Base-by-base conservation (phyloP, 1,284 basidiomycete genomes). In the Sparassis latifolia region DNA sequence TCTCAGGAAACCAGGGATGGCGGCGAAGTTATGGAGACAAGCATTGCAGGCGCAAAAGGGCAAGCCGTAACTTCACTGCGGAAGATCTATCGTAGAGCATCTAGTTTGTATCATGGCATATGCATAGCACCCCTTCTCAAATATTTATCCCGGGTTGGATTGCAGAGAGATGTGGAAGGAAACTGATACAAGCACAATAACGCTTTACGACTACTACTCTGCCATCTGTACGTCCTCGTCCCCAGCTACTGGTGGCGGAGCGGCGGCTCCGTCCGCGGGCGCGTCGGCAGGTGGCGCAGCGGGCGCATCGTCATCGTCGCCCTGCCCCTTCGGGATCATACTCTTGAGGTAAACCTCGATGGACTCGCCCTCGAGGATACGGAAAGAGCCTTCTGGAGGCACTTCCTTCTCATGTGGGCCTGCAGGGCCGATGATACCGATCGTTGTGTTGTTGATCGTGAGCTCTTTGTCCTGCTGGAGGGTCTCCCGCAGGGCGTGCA, bases 401-500 rank as follows among this genome's bases (percentile, higher is more conserved):
- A 76, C 72, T 35, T 64, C 68, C 37, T 66, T 75, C 69, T 92
- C 89, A 53, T 80, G 72, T 10, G 64, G 61, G 53, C 83, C 79
- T 28, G 76, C 69, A 12, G 86, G 82, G 6, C 90, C 92, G 54
- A 97, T 78, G 63, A 98, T 89, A 37, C 92, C 93, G 60, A 97
- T 86, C 0, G 91, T 92, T 0, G 95, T 98, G 74, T 98, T 98
- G 62, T 86, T 81, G 58, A 86, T 74, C 5, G 87, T 94, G 50
- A 97, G 84, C 63, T 91, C 92, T 68, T 97, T 98, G 75, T 97
- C 95, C 66, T 98, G 95, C 65, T 97, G 95, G 37, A 98, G 79
- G 2, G 95, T 97, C 69, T 97, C 95, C 44, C 92, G 85, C 20
- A 98, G 79, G 5, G 95, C 92, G 55, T 93, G 89, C 33, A 98